Percentiles rank a stretch among this genome's conserved stretches.
Conservation (phyloP, 345 rosid genomes). For the Dimocarpus longan region DNA sequence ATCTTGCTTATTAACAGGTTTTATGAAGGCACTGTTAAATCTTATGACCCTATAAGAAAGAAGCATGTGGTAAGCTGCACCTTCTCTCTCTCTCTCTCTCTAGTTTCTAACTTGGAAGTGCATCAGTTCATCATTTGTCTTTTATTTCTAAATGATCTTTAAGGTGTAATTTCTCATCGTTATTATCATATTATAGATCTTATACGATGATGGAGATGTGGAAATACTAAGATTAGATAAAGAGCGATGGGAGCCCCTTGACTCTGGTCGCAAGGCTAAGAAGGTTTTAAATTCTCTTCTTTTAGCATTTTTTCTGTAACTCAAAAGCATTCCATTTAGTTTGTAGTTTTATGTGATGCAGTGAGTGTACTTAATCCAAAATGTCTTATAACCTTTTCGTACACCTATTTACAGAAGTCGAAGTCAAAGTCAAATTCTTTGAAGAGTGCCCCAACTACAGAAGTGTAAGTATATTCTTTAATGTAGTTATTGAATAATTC, state of each 20-base stretch:
- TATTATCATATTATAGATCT: constrained; percentile 48
- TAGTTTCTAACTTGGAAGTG: constrained; percentile 14
- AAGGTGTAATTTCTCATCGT: not conserved
- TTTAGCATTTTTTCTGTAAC: constrained; percentile 19
- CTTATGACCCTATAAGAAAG: constrained; percentile 76
- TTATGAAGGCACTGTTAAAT: constrained; percentile 88
- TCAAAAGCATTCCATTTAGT: constrained; percentile 1
- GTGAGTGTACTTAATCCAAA: constrained; percentile 7
- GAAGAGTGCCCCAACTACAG: constrained; percentile 45
- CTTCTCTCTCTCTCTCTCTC: constrained; percentile 20
- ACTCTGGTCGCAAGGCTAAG: constrained; percentile 55
- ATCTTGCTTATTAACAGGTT: constrained; percentile 58
- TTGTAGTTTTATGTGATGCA: constrained; percentile 4
- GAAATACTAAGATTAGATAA: constrained; percentile 85
- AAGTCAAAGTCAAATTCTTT: constrained; percentile 53
- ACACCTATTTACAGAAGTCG: constrained; percentile 59
- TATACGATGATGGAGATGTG: constrained; percentile 94
- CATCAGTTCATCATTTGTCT: constrained; percentile 2
- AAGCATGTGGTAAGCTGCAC: constrained; percentile 80
- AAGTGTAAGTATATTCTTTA: constrained; percentile 48
- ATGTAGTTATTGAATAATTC: not conserved
- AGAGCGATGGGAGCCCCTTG: constrained; percentile 88
- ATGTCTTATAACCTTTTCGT: constrained; percentile 26
- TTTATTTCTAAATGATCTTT: not conserved
- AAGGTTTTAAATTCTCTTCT: constrained; percentile 50